phyloP scores from a whole-genome alignment of 345 rosid genomes.

The Punica granatum region DNA sequence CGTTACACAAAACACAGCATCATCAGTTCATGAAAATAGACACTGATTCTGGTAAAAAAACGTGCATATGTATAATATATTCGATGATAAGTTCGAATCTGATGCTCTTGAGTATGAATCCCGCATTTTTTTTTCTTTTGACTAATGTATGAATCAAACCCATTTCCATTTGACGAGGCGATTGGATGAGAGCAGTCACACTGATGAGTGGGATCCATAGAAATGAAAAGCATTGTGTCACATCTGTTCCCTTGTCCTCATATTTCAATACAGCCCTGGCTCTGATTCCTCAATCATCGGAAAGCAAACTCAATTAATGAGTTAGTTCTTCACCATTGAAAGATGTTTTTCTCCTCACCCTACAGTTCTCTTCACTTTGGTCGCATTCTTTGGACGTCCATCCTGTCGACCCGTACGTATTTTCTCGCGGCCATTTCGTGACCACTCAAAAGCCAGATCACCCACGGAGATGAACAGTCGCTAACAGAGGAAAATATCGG shows the following conservation, averaged over 20 bases:
- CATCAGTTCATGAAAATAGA: not conserved
- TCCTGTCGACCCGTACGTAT: not conserved
- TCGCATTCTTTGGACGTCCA: not conserved
- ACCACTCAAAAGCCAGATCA: not conserved
- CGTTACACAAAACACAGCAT: too few species aligned
- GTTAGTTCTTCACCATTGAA: slow-evolving; percentile 2
- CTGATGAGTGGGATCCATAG: not conserved
- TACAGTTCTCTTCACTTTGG: not conserved
- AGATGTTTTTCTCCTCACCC: slow-evolving; percentile 1
- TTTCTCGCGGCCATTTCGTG: not conserved
- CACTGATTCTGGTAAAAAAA: not conserved
- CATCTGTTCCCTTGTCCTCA: not conserved
- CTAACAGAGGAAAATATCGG: not conserved
- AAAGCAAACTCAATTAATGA: not conserved
- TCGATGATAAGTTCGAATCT: too few species aligned
- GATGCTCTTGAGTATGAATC: too few species aligned
- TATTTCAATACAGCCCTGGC: not conserved
- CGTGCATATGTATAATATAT: too few species aligned
- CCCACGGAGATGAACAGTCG: not conserved
- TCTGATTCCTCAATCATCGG: not conserved
- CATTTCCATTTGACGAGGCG: not conserved
- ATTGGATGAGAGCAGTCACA: not conserved
- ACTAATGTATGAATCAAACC: not conserved
- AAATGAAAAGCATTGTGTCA: not conserved
- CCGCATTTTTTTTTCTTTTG: too few species aligned